These are phyloP conservation scores for Apodospora peruviana DNA, from an alignment of 495 filamentous ascomycete species.

Conservation along the genomic window DNA sequence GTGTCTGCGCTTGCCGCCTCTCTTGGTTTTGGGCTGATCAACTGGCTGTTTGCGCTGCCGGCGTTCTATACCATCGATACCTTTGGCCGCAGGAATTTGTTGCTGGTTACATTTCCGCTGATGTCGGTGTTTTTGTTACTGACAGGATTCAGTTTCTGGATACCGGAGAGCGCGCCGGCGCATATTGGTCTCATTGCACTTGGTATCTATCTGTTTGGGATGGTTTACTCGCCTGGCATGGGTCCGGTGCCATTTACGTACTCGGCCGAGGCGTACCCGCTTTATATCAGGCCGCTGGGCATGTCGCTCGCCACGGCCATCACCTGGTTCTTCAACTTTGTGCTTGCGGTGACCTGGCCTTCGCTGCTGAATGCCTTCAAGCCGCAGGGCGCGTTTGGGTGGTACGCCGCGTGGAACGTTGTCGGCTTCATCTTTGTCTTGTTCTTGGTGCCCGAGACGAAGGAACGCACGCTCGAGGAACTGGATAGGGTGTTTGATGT, in stretches of 20 bases:
- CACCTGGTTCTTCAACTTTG: conserved; percentile 64
- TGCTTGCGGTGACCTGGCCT: conserved; percentile 65
- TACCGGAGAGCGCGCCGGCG: conserved; percentile 41
- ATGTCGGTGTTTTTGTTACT: conserved; percentile 70
- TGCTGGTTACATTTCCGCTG: conserved; percentile 72
- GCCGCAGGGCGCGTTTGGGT: conserved; percentile 57
- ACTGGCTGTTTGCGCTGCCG: conserved; percentile 72
- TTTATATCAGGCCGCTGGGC: conserved; percentile 66
- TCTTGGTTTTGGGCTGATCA: conserved; percentile 72
- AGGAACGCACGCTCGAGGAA: conserved; percentile 72
- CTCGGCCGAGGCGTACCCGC: conserved; percentile 72
- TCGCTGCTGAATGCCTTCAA: conserved; percentile 47
- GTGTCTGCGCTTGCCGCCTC: conserved; percentile 58
- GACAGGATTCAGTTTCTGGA: conserved; percentile 77
- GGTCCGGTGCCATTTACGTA: conserved; percentile 84
- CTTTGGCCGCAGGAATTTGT: conserved; percentile 73
- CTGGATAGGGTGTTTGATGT: conserved; percentile 49
- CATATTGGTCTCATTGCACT: conserved; percentile 56
- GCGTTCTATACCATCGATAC: conserved; percentile 80
- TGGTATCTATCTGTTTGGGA: conserved; percentile 70
- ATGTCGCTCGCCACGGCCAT: conserved; percentile 66
- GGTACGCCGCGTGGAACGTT: conserved; percentile 67
- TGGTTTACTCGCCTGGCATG: conserved; percentile 74
- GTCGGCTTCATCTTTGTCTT: conserved; percentile 65
- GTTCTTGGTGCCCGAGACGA: conserved; percentile 74